Evolutionary conservation across 2,329 filamentous ascomycete genomes (phyloP).

Genomic region (Clarireedia monteithiana): DNA sequence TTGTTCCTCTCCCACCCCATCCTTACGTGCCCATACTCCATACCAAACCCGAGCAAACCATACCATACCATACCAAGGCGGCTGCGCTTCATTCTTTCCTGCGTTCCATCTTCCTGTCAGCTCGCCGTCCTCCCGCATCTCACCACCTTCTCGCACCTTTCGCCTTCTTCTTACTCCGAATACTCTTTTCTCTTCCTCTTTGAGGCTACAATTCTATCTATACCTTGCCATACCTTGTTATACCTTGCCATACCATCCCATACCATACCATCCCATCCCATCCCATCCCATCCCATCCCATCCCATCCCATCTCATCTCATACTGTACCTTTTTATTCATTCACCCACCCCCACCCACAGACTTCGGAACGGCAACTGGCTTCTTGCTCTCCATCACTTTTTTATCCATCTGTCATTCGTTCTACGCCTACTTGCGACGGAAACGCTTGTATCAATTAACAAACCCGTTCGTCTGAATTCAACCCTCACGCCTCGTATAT

Average conservation of each 20-base stretch:
- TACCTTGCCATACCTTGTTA: too few species aligned
- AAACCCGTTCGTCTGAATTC: constrained; percentile 1
- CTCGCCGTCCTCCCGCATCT: neutral
- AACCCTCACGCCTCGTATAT: neutral
- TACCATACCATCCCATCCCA: too few species aligned
- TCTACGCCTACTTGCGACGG: neutral
- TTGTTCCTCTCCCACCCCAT: too few species aligned
- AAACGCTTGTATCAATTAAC: constrained; percentile 9
- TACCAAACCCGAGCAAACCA: neutral
- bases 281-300: too few species aligned
- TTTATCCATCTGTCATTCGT: too few species aligned
- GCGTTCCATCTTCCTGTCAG: neutral
- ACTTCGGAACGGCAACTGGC: neutral
- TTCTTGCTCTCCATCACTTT: neutral
- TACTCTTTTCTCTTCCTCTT: neutral
- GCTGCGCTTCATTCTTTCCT: too few species aligned
- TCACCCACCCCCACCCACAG: neutral
- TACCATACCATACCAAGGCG: neutral
- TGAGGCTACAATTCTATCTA: too few species aligned
- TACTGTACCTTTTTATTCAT: neutral
- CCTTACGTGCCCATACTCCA: too few species aligned
- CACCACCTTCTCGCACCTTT: neutral
- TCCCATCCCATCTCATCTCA: neutral
- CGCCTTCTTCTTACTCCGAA: too few species aligned
- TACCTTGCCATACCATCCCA: too few species aligned